Conservation (phyloP, 2,329 filamentous ascomycete genomes). For the Metarhizium brunneum region DNA sequence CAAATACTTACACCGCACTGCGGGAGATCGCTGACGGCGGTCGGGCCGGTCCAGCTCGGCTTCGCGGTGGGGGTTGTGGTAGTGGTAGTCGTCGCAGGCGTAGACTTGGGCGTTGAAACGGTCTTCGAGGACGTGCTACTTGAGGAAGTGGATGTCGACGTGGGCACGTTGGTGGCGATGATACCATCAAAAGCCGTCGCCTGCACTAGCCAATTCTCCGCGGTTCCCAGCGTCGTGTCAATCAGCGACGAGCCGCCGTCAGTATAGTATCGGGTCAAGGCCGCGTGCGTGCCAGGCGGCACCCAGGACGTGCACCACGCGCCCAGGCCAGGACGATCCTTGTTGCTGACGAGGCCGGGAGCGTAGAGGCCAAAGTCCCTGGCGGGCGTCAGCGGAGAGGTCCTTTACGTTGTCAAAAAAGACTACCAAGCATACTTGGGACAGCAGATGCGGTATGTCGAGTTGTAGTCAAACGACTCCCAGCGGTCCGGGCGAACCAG, state of each 20-base stretch:
- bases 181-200: conserved; percentile 3
- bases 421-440: neutral
- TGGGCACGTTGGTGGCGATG: neutral
- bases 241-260: neutral
- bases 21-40: neutral
- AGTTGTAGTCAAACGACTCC: conserved; percentile 1
- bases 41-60: neutral
- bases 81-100: neutral
- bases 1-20: neutral
- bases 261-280: neutral
- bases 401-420: too few species aligned
- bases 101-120: neutral
- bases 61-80: neutral
- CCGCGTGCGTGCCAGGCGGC: neutral
- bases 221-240: neutral
- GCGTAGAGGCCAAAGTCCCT: neutral
- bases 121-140: too few species aligned
- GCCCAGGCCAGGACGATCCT: neutral
- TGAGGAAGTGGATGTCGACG: too few species aligned
- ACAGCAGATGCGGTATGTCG: conserved; percentile 3
- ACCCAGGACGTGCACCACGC: conserved; percentile 2
- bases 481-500: neutral
- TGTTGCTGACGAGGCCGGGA: neutral
- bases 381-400: too few species aligned
- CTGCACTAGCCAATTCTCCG: neutral